Evolutionary conservation across 129 eudicot species (phyloP), one percentile per base, ranked within the genome.

Genomic region (Artemisia tridentata): DNA sequence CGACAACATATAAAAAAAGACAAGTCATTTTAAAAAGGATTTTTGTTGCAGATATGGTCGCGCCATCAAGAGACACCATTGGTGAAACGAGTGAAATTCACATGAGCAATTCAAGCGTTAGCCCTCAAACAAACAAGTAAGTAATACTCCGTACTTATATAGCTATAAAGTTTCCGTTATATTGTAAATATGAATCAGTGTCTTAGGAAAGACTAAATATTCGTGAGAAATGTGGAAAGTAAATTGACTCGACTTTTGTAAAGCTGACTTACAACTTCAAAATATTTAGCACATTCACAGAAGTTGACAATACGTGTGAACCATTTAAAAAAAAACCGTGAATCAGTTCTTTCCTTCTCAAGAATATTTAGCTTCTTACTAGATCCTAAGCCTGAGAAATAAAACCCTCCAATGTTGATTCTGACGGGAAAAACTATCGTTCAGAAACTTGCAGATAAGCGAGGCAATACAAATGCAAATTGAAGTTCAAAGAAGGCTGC

Each of bases 391-490:
- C 45, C 45, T 7, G 11, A 38, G 45, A 38, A 29, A 21, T 21
- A 21, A 19, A 60, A 16, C 13, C 15, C 54, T 45, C 12, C n/a
- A 70, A 31, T 62, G 57, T 62, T 76, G 29, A 25, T 21, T 78
- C 56, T 78, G 68, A 78, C 52, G 21, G 45, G 34, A 38, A 18
- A 38, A 59, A 74, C 19, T 47, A 55, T 47, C n/a, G 25, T 69
- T 61, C 97, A 89, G 99, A 72, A 93, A 82, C 65, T 64, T 88
- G 63, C 97, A 85, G 29, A 80, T 93, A 67, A 81, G 90, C 21
- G 97, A 93, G 84, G 92, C 97, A 52, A 80, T 93, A 83, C 92
- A 93, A 48, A 95, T 95, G 97, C 99, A 95, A 71, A 95, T 88
- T 63, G 97, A 90, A 79, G 99, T 95, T 69, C 96, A 95, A 71